Conservation (phyloP, 495 filamentous ascomycete species). For the Aspergillus coremiiformis region DNA sequence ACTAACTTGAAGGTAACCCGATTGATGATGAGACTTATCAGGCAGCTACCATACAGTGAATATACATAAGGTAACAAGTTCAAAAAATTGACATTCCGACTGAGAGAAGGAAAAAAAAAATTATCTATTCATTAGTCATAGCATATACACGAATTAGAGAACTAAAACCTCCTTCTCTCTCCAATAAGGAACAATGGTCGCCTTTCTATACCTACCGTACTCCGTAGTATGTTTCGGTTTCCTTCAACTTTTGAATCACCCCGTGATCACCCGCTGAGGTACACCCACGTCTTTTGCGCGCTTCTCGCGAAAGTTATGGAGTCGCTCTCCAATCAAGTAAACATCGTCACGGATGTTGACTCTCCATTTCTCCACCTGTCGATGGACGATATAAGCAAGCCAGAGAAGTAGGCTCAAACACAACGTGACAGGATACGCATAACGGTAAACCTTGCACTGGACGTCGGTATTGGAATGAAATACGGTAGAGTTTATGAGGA, state of each 20-base stretch:
- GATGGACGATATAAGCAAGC: slow-evolving; percentile 35
- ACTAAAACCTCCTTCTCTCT: background rate
- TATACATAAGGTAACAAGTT: background rate
- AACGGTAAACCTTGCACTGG: slow-evolving; percentile 56
- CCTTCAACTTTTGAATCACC: no score
- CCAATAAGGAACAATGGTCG: background rate
- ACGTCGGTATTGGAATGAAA: slow-evolving; percentile 37
- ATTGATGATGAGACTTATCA: background rate
- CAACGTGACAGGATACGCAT: slow-evolving; percentile 59
- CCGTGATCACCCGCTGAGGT: slow-evolving; percentile 33
- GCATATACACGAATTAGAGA: background rate
- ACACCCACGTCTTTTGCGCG: slow-evolving; percentile 37
- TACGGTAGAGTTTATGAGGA: slow-evolving; percentile 35
- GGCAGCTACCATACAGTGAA: background rate
- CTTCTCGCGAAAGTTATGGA: slow-evolving; percentile 84
- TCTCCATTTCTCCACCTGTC: slow-evolving; percentile 66
- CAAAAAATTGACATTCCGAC: background rate
- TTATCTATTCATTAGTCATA: background rate
- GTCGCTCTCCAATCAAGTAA: slow-evolving; percentile 85
- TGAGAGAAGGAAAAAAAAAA: background rate
- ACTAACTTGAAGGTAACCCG: no score
- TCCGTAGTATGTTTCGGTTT: background rate
- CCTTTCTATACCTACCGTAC: background rate
- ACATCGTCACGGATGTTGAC: slow-evolving; percentile 85
- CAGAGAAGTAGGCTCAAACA: slow-evolving; percentile 38